Evolutionary conservation across 169 alveolate genomes (phyloP).

Genomic region (Theileria orientalis): DNA sequence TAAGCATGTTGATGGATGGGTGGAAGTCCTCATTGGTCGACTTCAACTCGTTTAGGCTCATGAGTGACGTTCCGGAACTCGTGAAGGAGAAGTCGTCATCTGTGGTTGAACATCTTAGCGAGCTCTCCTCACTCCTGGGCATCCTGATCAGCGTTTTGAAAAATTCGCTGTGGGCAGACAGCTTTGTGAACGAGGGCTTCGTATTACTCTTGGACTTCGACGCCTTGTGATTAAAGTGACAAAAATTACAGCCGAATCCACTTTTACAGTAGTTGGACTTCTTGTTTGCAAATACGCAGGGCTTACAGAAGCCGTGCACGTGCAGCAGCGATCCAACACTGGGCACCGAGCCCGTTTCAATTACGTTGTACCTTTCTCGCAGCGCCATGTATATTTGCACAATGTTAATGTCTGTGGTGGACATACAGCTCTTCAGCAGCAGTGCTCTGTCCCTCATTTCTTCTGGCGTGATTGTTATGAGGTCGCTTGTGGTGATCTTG

Average conservation of each 20-base stretch:
- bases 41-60: background rate
- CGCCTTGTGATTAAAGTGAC: slow-evolving; percentile 72
- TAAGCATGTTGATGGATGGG: too few species aligned
- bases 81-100: background rate
- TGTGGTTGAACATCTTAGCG: background rate
- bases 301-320: slow-evolving; percentile 73
- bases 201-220: slow-evolving; percentile 13
- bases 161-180: background rate
- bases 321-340: slow-evolving; percentile 73
- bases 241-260: slow-evolving; percentile 69
- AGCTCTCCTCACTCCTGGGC: background rate
- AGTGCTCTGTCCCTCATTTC: slow-evolving; percentile 38
- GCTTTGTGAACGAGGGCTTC: background rate
- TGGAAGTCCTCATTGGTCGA: background rate
- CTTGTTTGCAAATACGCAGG: slow-evolving; percentile 78
- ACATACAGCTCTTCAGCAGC: slow-evolving; percentile 31
- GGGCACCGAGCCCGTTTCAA: slow-evolving; percentile 20
- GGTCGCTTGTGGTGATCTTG: background rate
- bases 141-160: background rate
- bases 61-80: background rate
- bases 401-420: slow-evolving; percentile 45
- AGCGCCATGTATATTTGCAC: slow-evolving; percentile 47
- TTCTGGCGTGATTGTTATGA: slow-evolving; percentile 13
- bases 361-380: slow-evolving; percentile 39
- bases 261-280: slow-evolving; percentile 69